Base-by-base conservation (phyloP, 1,139 yeast species). In the Nakaseomyces nivariensis region DNA sequence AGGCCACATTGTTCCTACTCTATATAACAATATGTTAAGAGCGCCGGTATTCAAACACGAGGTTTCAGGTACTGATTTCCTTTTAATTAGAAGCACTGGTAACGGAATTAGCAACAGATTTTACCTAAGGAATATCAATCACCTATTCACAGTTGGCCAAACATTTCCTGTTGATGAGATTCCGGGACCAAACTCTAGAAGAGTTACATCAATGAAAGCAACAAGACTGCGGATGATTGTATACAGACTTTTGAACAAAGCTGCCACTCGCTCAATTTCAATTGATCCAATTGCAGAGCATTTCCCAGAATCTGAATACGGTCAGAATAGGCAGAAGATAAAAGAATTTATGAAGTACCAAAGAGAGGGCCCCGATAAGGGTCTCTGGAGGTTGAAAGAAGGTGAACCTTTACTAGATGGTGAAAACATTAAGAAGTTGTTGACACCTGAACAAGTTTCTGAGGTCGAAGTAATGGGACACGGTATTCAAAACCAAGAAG, bases 311-410 rank as follows among this genome's bases (percentile, higher is more conserved):
- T 97, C 90, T 66, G 90, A 86, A 63, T 97, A 92, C 63, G 90
- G 92, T 89, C 99, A 94, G 67, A 92, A 89, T 62, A 77, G 98
- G 59, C 97, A 92, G 68, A 75, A 97, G 54, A 75, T 94, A 53
- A 94, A 94, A 66, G 99, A 94, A 68, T 94, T 94, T 59, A 94
- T 94, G 99, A 97, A 90, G 62, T 94, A 87, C 61, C 97, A 90
- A 69, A 76, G 97, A 58, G 81, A 85, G 43, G 98, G 98, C 11
- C 90, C 85, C 31, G 97, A 92, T 63, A 96, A 89, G 63, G 96
- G 97, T 3, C 86, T 73, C 62, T 94, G 99, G 99, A 92, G 89
- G 61, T 76, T 94, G 51, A 88, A 88, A 59, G 78, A 81, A 25
- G 76, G 79, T 22, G 89, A 83, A 50, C 75, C 78, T 4, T 73